Conservation (phyloP, 176 grass and related monocot species). For the Aegilops umbellulata region DNA sequence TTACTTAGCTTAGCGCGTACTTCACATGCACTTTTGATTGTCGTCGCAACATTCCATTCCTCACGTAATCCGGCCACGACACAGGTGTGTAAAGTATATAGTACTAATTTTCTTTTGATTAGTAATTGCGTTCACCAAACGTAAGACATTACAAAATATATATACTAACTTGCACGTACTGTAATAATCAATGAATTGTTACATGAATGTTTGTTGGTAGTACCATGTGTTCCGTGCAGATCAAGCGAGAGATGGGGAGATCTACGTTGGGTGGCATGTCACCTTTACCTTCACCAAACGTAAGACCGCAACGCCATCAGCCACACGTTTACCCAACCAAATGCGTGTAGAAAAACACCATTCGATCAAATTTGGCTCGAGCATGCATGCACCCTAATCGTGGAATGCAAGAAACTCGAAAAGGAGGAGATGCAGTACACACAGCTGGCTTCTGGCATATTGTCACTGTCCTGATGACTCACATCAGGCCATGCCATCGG, state of each 20-base stretch:
- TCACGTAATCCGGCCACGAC: too few species aligned
- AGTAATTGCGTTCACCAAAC: too few species aligned
- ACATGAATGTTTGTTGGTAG: neutral
- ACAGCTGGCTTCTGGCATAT: neutral
- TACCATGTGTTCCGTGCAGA: slow-evolving; percentile 5
- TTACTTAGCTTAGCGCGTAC: neutral
- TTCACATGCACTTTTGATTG: neutral
- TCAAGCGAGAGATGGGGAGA: neutral
- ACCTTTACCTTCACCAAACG: slow-evolving; percentile 27
- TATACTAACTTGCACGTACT: too few species aligned
- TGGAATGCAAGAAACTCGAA: neutral
- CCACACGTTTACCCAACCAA: slow-evolving; percentile 13
- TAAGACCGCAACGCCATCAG: neutral
- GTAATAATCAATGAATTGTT: neutral
- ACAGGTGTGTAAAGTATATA: too few species aligned
- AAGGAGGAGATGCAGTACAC: neutral
- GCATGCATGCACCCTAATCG: neutral
- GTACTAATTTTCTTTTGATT: too few species aligned
- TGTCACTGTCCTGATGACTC: neutral
- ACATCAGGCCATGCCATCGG: neutral
- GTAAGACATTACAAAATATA: too few species aligned
- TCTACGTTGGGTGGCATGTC: neutral
- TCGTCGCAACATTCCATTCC: neutral
- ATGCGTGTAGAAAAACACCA: neutral
- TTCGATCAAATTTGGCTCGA: neutral